A percentile compares a stretch with the other conserved stretches of the same genome.
Evolutionary conservation across 768 basidiomycete species (phyloP).

Genomic region (Hypholoma sublateritium): DNA sequence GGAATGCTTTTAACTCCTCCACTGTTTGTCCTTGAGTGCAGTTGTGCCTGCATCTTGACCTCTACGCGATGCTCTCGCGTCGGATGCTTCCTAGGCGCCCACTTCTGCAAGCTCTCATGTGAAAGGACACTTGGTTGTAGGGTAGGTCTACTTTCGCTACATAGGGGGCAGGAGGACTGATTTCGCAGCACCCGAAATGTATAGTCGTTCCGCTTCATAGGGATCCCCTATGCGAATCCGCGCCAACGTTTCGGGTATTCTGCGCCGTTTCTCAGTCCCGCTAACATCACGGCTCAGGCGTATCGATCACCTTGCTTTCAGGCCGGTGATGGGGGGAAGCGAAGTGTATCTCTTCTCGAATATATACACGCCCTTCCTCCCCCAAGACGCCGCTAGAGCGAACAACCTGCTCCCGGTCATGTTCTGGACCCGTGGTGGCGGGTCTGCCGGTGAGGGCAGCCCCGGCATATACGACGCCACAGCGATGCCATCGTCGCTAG

Average conservation of each 20-base stretch:
- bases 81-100: too few species aligned
- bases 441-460: too few species aligned
- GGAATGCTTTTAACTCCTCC: too few species aligned
- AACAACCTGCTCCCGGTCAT: slow-evolving; percentile 39
- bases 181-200: slow-evolving; percentile 23
- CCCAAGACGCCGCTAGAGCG: slow-evolving; percentile 11
- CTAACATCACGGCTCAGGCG: slow-evolving; percentile 26
- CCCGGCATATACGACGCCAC: too few species aligned
- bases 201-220: slow-evolving; percentile 50
- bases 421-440: slow-evolving; percentile 52
- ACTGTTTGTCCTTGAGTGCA: too few species aligned
- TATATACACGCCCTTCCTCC: slow-evolving; percentile 41
- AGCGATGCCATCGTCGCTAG: slow-evolving; percentile 38
- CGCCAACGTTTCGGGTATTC: slow-evolving; percentile 46
- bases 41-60: too few species aligned
- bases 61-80: too few species aligned
- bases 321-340: slow-evolving; percentile 17
- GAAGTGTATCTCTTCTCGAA: slow-evolving; percentile 51
- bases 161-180: too few species aligned
- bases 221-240: slow-evolving; percentile 47
- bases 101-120: too few species aligned
- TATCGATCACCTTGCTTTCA: slow-evolving; percentile 35
- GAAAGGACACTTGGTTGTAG: too few species aligned
- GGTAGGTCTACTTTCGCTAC: too few species aligned
- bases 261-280: slow-evolving; percentile 21